Conservation (phyloP, 2,329 filamentous ascomycete genomes). For the Grosmannia penicillata region DNA sequence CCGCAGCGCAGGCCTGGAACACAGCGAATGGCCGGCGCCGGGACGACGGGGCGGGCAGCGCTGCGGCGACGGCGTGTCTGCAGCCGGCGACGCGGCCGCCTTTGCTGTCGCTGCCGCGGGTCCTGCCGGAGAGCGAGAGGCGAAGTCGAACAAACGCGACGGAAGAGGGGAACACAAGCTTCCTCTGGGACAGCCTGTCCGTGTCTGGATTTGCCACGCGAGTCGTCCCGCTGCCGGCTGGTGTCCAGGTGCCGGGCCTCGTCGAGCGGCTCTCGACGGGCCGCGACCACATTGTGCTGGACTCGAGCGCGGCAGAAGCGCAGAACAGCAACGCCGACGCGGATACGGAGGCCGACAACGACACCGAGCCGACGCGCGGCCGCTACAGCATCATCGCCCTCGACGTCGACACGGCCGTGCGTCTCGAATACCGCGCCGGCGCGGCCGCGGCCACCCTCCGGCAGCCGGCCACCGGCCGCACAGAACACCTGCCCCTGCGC, state of each 20-base stretch:
- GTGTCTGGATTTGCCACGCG: slow-evolving; percentile 22
- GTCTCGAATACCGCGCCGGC: slow-evolving; percentile 41
- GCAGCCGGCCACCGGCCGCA: slow-evolving; percentile 7
- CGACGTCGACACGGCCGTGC: slow-evolving; percentile 39
- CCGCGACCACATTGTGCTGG: slow-evolving; percentile 38
- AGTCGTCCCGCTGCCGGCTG: slow-evolving; percentile 27
- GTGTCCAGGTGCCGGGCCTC: slow-evolving; percentile 36
- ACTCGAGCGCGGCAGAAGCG: slow-evolving; percentile 41
- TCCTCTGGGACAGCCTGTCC: neutral
- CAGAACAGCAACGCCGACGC: slow-evolving; percentile 14
- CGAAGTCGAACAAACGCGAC: too few species aligned
- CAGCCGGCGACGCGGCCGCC: slow-evolving; percentile 19
- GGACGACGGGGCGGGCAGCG: slow-evolving; percentile 5
- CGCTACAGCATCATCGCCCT: slow-evolving; percentile 63
- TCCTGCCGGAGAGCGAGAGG: neutral
- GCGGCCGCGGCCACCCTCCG: slow-evolving; percentile 23
- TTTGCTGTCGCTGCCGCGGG: slow-evolving; percentile 15
- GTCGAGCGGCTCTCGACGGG: slow-evolving; percentile 32
- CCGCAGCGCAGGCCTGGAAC: slow-evolving; percentile 47
- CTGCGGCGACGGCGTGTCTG: slow-evolving; percentile 11
- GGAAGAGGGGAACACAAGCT: neutral
- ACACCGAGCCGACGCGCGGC: slow-evolving; percentile 27
- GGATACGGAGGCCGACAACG: neutral
- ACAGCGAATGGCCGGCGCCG: slow-evolving; percentile 13
- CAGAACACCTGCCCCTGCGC: slow-evolving; percentile 12